Percentiles rank a stretch among this genome's conserved stretches.
Evolutionary conservation across 2,329 filamentous ascomycete species (phyloP).

Genomic region (Ascochyta rabiei): DNA sequence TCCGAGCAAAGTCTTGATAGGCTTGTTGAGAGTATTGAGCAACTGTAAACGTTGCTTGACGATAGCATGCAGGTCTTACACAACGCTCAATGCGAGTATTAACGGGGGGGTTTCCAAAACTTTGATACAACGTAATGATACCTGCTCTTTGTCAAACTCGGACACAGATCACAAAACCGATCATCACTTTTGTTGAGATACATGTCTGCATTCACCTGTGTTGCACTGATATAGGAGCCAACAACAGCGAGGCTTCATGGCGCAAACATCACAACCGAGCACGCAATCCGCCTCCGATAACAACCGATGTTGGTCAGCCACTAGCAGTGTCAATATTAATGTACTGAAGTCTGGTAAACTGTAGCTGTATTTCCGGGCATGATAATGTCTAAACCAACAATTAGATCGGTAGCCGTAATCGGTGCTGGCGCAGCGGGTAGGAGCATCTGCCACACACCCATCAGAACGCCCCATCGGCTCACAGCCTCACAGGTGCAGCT

Average conservation of each 20-base stretch:
- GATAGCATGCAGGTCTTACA: neutral
- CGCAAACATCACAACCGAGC: conserved; percentile 14
- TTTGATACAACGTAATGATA: neutral
- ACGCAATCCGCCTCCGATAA: conserved; percentile 15
- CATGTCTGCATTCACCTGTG: neutral
- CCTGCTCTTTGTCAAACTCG: neutral
- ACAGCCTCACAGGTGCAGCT: conserved; percentile 33
- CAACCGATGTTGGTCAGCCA: conserved; percentile 3
- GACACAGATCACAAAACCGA: neutral
- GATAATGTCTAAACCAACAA: conserved; percentile 9
- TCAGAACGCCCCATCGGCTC: conserved; percentile 10
- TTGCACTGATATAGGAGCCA: conserved; percentile 2
- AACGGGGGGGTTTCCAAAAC: neutral
- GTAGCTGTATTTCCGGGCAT: conserved; percentile 34
- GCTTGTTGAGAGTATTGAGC: conserved; percentile 52
- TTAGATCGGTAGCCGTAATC: conserved; percentile 18
- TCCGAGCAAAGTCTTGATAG: conserved; percentile 44
- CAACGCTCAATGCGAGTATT: neutral
- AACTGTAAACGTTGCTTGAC: conserved; percentile 39
- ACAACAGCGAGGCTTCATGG: conserved; percentile 7
- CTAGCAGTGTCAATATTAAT: conserved; percentile 1
- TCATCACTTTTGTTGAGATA: neutral
- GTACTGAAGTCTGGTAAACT: neutral
- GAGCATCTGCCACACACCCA: neutral
- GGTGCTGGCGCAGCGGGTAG: conserved; percentile 38